phyloP scores from a whole-genome alignment of 345 rosid genomes.

The Eucalyptus victrix region DNA sequence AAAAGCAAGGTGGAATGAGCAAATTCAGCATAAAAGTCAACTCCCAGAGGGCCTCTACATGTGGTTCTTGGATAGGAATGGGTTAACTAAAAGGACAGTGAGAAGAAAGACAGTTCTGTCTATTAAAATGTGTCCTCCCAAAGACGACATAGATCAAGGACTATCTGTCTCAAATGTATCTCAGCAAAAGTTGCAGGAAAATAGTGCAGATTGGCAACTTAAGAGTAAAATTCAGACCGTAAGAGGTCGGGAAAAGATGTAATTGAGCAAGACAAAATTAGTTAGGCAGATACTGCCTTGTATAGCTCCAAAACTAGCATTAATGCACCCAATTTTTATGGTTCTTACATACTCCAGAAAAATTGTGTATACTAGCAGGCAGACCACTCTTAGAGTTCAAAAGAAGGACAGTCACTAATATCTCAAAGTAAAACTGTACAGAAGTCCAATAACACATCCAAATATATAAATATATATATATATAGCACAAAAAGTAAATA shows the following conservation, averaged over 20 bases:
- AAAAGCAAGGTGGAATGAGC: not conserved
- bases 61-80: not conserved
- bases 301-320: not conserved
- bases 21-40: not conserved
- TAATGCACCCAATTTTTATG: not conserved
- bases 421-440: not conserved
- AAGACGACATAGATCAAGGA: not conserved
- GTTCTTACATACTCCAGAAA: not conserved
- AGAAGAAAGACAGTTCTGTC: not conserved
- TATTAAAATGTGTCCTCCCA: not conserved
- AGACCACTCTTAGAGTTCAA: not conserved
- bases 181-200: not conserved
- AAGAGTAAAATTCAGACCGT: not conserved
- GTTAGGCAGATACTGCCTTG: not conserved
- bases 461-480: too few species aligned
- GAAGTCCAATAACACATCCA: not conserved
- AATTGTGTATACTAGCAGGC: not conserved
- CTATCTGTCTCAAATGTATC: not conserved
- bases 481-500: not conserved
- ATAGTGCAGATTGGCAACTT: not conserved
- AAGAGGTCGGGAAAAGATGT: not conserved
- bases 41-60: not conserved
- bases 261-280: not conserved
- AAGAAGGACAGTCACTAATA: not conserved
- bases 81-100: not conserved